Conservation (phyloP, 768 basidiomycete species). For the Hygrophorus pudorinus region DNA sequence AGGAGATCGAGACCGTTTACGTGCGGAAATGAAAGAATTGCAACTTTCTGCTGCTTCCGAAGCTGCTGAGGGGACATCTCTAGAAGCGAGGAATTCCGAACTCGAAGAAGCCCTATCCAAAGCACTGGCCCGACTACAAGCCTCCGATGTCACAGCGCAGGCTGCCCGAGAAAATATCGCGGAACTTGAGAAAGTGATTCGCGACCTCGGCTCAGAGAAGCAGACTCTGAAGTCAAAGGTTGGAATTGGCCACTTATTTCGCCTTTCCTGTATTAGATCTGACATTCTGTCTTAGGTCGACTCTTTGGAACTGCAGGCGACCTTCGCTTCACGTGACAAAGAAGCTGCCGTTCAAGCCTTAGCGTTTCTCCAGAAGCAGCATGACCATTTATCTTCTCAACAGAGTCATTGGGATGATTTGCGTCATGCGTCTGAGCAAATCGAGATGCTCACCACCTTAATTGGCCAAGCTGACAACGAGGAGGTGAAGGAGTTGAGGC, state of each 20-base stretch:
- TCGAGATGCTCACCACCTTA: conserved; percentile 53
- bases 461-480: conserved; percentile 58
- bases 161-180: conserved; percentile 47
- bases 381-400: conserved; percentile 49
- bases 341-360: conserved; percentile 45
- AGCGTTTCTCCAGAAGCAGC: conserved; percentile 44
- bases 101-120: conserved; percentile 67
- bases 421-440: conserved; percentile 59
- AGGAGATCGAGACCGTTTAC: conserved; percentile 54
- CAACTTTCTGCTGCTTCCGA: conserved; percentile 34
- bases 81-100: conserved; percentile 45
- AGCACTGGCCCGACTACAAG: conserved; percentile 60
- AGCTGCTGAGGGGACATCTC: conserved; percentile 32
- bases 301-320: conserved; percentile 47
- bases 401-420: conserved; percentile 76
- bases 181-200: conserved; percentile 52
- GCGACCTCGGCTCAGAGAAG: conserved; percentile 46
- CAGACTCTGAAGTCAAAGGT: conserved; percentile 53
- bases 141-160: conserved; percentile 60
- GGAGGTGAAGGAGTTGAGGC: conserved; percentile 63
- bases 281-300: conserved; percentile 37
- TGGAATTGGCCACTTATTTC: conserved; percentile 11
- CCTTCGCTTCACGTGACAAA: conserved; percentile 52
- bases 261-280: neutral
- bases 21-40: conserved; percentile 43